Evolutionary conservation across 306 rosid species (phyloP), one percentile per base, ranked within the genome.

Genomic region (Albizia julibrissin): DNA sequence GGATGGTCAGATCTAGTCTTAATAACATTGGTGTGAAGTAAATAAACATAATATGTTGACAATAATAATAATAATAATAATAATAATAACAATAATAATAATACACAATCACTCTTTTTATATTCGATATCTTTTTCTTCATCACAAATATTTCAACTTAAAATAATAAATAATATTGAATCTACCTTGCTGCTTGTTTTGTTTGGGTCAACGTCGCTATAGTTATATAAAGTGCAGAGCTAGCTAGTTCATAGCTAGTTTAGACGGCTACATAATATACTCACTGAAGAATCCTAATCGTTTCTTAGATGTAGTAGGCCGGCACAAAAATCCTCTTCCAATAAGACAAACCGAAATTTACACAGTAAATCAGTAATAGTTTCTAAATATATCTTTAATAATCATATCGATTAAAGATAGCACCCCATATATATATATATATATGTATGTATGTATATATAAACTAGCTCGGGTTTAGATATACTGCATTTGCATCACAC

Each of bases 291-390:
- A 64, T 64, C 12, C 42, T 64, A 14, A 16, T 49, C 31, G 42
- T 14, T 10, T 6, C 18, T 29, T 13, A 44, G 19, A n/a, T 66
- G 5, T 19, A 27, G 76, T 69, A 56, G 37, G 76, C 77, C 65
- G 44, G 80, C 82, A 72, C 75, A 58, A 77, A 56, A 69, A 68
- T 82, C 64, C 78, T 66, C 44, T 44, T 66, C 22, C 5, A 74
- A 85, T 26, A 37, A 52, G 81, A 85, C 71, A 82, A 42, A 78
- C 18, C 22, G 27, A 69, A 19, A 69, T 54, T 8, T n/a, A 66
- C 59, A 26, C 44, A 39, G 71, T 59, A 24, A 56, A 58, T 58
- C 31, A 22, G 31, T n/a, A 58, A 52, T n/a, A 56, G 24, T 44
- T 68, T 56, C 14, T 49, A 44, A 40, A 42, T 37, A 6, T 37